Base-by-base conservation (phyloP, 805 yeast genomes). In the Cyberlindnera americana region DNA sequence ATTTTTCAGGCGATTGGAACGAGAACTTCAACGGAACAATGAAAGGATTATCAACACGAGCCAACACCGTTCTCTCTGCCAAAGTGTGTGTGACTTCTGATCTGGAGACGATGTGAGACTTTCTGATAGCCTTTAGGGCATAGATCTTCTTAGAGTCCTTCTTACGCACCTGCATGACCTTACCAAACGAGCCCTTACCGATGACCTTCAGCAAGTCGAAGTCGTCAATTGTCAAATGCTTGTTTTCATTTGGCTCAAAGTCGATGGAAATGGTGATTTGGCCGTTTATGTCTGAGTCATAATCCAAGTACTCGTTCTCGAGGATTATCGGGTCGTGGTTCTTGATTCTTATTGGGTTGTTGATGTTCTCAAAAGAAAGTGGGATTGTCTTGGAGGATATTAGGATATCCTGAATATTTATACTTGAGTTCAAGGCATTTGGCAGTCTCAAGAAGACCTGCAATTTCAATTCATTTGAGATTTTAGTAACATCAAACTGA, bases 111-210 rank as follows among this genome's bases (percentile, higher is more conserved):
- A 93, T 89, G 58, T 93, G 96, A 15, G 95, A 87, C 61, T 93
- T 93, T 53, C 98, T 74, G 47, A 93, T 79, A 0, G 97, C 89
- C 63, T 93, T 93, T 58, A 93, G 69, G 2, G 99, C 99, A 62
- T 93, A 93, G 18, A 93, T 81, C 60, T 91, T 95, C 49, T 83
- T 83, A 3, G 99, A 93, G 62, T 93, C 99, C 53, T 86, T 87
- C 65, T 93, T 93, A 48, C 89, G 81, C 29, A 93, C 99, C 64
- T 93, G 99, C 98, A 93, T 93, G 38, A 93, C 99, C 65, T 93
- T 93, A 37, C 99, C 99, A 61, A 93, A 93, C 9, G 97, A 89
- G 7, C 99, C 99, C 61, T 93, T 93, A 26, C 99, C 99, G 40
- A 93, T 88, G 17, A 93, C 99, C 64, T 93, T 93, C 51, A 93